Conservation (phyloP, 257 asterid genomes). For the Agastache rugosa region DNA sequence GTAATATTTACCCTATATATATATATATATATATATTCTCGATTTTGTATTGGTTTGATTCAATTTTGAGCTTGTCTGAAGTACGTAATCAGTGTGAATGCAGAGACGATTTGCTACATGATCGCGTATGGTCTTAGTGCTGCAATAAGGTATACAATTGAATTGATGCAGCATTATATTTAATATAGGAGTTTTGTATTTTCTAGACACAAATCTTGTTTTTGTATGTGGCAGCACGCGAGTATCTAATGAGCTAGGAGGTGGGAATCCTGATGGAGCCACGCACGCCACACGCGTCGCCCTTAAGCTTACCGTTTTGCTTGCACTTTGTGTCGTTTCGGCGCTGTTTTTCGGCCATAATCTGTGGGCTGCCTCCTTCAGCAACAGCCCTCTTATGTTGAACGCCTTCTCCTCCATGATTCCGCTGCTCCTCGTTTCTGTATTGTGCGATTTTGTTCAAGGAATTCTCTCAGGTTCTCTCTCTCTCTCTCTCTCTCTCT, state of each 20-base stretch:
- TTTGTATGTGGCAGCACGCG: constrained; percentile 61
- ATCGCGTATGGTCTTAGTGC: constrained; percentile 73
- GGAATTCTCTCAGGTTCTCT: constrained; percentile 65
- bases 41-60: too few species aligned
- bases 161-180: neutral
- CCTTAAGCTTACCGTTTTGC: constrained; percentile 54
- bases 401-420: constrained; percentile 61
- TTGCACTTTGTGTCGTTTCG: constrained; percentile 48
- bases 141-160: constrained; percentile 61
- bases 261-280: constrained; percentile 63
- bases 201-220: too few species aligned
- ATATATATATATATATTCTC: too few species aligned
- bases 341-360: constrained; percentile 63
- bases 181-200: neutral
- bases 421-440: constrained; percentile 61
- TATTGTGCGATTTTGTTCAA: constrained; percentile 66
- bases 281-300: constrained; percentile 64
- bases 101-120: constrained; percentile 55
- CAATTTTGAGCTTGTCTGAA: neutral
- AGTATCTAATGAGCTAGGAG: constrained; percentile 84
- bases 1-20: too few species aligned
- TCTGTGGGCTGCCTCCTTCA: constrained; percentile 73
- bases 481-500: neutral
- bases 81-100: constrained; percentile 45
- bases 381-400: constrained; percentile 55